A percentile compares a stretch with the other conserved stretches of the same genome.
Evolutionary conservation across 352 stramenopile genomes (phyloP).

Genomic region (Phytophthora parvispora): DNA sequence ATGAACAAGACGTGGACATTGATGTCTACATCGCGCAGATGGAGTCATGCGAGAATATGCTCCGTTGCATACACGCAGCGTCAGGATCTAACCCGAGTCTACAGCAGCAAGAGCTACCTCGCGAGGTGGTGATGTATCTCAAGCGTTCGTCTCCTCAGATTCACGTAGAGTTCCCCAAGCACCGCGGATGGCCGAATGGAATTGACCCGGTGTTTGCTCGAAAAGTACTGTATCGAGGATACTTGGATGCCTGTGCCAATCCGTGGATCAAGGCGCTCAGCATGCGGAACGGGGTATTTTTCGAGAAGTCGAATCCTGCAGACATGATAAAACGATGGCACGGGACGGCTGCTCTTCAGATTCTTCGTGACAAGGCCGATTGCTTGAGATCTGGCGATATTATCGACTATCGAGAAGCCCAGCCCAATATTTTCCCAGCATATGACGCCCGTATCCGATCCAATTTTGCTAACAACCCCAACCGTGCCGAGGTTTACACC

Average conservation of each 20-base stretch:
- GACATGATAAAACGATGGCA: conserved; percentile 38
- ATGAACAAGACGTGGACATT: conserved; percentile 11
- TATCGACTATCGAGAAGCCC: conserved; percentile 14
- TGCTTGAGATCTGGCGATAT: conserved; percentile 20
- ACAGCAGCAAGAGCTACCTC: conserved; percentile 4
- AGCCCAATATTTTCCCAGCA: neutral
- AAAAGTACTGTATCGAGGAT: conserved; percentile 31
- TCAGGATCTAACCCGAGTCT: neutral
- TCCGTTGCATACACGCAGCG: neutral
- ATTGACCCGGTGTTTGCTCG: conserved; percentile 21
- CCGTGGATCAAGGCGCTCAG: conserved; percentile 22
- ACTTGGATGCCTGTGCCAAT: conserved; percentile 16
- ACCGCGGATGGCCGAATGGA: conserved; percentile 31
- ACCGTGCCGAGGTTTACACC: conserved; percentile 15
- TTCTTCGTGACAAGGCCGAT: conserved; percentile 3
- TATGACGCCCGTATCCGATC: conserved; percentile 20
- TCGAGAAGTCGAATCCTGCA: neutral
- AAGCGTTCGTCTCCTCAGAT: conserved; percentile 14
- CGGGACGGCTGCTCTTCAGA: conserved; percentile 19
- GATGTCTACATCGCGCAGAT: conserved; percentile 34
- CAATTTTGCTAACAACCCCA: conserved; percentile 30
- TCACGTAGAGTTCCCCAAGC: conserved; percentile 29
- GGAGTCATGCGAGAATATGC: conserved; percentile 20
- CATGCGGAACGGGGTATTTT: conserved; percentile 23
- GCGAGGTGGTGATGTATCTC: conserved; percentile 20